Evolutionary conservation across 345 rosid species (phyloP).

Genomic region (Raphanus raphanistrum): DNA sequence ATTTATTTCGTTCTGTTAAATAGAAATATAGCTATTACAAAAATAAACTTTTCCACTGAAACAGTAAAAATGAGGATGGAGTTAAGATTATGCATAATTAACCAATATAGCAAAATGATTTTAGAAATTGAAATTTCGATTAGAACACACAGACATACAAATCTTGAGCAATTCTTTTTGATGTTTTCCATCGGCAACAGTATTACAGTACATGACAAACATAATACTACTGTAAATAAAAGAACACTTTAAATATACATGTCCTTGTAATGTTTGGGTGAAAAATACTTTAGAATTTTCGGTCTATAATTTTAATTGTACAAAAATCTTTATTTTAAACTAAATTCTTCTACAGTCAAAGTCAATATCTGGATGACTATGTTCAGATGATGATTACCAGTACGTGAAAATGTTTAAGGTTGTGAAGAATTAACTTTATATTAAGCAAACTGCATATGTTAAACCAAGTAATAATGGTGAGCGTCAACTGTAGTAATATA

Average conservation of each 20-base stretch:
- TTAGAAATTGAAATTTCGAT: too few relatives aligned
- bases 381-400: neutral
- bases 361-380: neutral
- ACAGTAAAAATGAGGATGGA: too few relatives aligned
- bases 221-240: too few relatives aligned
- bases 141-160: too few relatives aligned
- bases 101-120: too few relatives aligned
- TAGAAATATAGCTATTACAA: neutral
- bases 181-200: too few relatives aligned
- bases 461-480: constrained; percentile 12
- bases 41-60: neutral
- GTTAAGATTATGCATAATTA: too few relatives aligned
- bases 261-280: too few relatives aligned
- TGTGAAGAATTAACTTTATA: neutral
- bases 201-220: too few relatives aligned
- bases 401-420: constrained; percentile 8
- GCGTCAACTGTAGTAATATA: neutral
- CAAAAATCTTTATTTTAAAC: neutral
- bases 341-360: neutral
- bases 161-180: too few relatives aligned
- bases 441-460: constrained; percentile 4
- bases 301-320: neutral
- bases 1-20: neutral
- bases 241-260: too few relatives aligned
- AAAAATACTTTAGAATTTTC: too few relatives aligned